These are phyloP conservation scores for Chlamydomonas applanata DNA, from an alignment of 139 green algal genomes.

Conservation along the genomic window DNA sequence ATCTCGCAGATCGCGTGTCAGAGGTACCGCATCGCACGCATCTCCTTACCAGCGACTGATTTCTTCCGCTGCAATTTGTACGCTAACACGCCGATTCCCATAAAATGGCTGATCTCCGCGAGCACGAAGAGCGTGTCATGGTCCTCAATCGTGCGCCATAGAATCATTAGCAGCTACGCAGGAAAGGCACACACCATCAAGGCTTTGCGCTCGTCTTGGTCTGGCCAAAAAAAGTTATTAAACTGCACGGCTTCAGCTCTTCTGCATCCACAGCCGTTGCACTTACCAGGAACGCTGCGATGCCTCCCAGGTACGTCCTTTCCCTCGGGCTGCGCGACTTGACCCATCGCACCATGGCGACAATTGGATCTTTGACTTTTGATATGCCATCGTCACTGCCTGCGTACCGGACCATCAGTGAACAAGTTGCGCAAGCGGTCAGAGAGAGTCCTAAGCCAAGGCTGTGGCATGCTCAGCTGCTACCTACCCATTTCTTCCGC, in stretches of 20 bases:
- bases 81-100: slow-evolving; percentile 88
- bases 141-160: slow-evolving; percentile 87
- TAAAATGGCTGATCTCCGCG: slow-evolving; percentile 89
- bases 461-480: background rate
- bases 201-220: background rate
- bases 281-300: slow-evolving; percentile 59
- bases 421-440: background rate
- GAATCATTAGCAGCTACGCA: slow-evolving; percentile 42
- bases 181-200: background rate
- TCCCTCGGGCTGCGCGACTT: slow-evolving; percentile 65
- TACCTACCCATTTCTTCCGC: background rate
- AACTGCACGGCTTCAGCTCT: background rate
- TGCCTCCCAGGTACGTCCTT: slow-evolving; percentile 50
- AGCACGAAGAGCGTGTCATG: slow-evolving; percentile 97
- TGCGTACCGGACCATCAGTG: background rate
- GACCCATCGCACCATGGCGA: slow-evolving; percentile 60
- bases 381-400: slow-evolving; percentile 30
- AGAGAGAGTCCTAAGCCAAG: background rate
- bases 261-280: background rate
- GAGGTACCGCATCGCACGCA: background rate
- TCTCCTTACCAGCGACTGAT: slow-evolving; percentile 72
- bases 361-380: slow-evolving; percentile 50
- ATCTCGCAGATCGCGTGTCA: too few species aligned
- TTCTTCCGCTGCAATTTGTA: slow-evolving; percentile 93
- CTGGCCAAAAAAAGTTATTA: background rate